A percentile compares a stretch with the other conserved stretches of the same genome.
Conservation (phyloP, 2,329 filamentous ascomycete genomes). For the Aspergillus hiratsukae region DNA sequence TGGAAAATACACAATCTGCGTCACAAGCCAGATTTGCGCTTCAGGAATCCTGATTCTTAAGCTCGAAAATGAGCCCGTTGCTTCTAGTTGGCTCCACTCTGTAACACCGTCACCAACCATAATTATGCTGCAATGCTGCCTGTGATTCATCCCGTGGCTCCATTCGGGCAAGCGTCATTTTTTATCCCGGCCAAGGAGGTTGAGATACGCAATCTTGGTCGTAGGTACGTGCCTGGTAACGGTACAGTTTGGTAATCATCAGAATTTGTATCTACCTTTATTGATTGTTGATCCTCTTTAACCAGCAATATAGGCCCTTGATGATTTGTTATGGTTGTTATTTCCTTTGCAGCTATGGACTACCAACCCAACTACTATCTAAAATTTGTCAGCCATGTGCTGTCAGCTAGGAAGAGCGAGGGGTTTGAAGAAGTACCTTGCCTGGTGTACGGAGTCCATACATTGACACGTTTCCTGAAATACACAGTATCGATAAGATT, state of each 20-base stretch:
- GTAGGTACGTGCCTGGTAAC: neutral
- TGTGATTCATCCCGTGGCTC: conserved; percentile 8
- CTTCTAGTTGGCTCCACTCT: conserved; percentile 9
- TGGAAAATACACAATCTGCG: neutral
- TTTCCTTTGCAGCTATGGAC: neutral
- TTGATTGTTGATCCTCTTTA: neutral
- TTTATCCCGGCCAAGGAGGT: neutral
- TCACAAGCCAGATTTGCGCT: neutral
- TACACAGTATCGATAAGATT: neutral
- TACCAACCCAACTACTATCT: neutral
- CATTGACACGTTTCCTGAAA: neutral
- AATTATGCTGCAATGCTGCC: neutral
- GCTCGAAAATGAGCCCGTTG: conserved; percentile 10
- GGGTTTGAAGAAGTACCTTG: neutral
- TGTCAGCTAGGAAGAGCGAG: neutral
- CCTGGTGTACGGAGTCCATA: neutral
- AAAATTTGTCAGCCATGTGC: neutral
- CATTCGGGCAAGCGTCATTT: conserved; percentile 1
- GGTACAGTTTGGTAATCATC: neutral
- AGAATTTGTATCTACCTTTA: neutral
- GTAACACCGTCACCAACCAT: conserved; percentile 15
- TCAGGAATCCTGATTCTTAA: conserved; percentile 6
- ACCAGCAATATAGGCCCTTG: no score
- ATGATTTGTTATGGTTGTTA: neutral
- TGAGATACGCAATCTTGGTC: neutral